Evolutionary conservation across 352 stramenopile genomes (phyloP).

Genomic region (Phytophthora fragariae): DNA sequence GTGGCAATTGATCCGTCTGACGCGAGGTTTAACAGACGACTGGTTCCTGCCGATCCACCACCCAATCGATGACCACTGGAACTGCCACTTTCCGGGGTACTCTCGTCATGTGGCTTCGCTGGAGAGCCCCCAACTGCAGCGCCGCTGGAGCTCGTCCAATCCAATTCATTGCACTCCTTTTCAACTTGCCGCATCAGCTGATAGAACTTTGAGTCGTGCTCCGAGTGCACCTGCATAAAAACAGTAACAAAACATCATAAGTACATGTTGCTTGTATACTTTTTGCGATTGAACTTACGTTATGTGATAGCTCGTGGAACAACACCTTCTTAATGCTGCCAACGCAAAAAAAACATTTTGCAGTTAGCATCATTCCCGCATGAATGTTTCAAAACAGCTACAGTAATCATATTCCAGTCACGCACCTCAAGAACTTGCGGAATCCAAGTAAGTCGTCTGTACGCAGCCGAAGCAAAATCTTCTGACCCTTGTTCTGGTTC

Average conservation of each 20-base stretch:
- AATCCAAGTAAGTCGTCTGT: constrained; percentile 96
- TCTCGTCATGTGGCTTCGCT: constrained; percentile 27
- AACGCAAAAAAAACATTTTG: not conserved
- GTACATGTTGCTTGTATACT: not conserved
- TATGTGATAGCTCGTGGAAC: constrained; percentile 95
- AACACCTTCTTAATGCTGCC: constrained; percentile 93
- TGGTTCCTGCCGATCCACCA: constrained; percentile 40
- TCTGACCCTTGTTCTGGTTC: constrained; percentile 96
- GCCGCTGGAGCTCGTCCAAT: constrained; percentile 66
- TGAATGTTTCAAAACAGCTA: not conserved
- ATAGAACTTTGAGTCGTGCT: constrained; percentile 86
- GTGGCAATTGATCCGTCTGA: not conserved
- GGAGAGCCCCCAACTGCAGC: constrained; percentile 43
- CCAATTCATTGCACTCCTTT: constrained; percentile 72
- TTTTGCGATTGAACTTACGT: constrained; percentile 58
- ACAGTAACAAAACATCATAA: not conserved
- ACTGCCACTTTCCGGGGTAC: constrained; percentile 4
- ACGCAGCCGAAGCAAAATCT: constrained; percentile 94
- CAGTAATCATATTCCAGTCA: not conserved
- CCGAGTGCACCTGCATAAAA: constrained; percentile 65
- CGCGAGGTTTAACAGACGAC: constrained; percentile 30
- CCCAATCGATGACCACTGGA: constrained; percentile 47
- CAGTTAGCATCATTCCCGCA: not conserved
- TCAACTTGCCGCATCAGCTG: constrained; percentile 85
- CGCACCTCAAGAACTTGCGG: constrained; percentile 85